Evolutionary conservation across 2,329 filamentous ascomycete genomes (phyloP), one percentile per base, ranked within the genome.

Genomic region (Magnaporthiopsis rhizophila): DNA sequence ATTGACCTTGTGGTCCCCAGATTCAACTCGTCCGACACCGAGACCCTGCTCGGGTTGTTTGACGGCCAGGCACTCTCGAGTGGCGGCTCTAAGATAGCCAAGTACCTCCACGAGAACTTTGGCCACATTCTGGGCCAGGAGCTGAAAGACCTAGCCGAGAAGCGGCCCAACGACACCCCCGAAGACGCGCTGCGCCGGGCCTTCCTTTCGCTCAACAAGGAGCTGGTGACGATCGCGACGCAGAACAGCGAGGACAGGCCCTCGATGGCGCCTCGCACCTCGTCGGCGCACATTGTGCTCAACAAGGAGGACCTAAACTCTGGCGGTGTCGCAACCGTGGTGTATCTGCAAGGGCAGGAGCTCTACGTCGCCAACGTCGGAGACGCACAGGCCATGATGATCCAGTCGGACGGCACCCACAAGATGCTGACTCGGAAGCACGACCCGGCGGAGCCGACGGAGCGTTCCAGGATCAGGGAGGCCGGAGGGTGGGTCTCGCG

Each of bases 31-130:
- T 91, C 90, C 63, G 92, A 98, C 69, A 89, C 91, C 58, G 93
- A 98, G 75, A 93, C 91, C 59, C 82, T 99, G 1, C 79, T 99
- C 59, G 95, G 94, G n/a, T 83, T 99, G 75, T 99, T 99, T 72
- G 96, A 99, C 73, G 95, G 95, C 3, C 91, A 97, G 73, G 86
- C 89, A n/a, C 82, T 96, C 65, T 91, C 91, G 2, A 92, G 86
- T 66, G 91, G 93, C 66, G 96, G 95, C 58, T 97, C 93, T 67
- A 96, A 96, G 78, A 91, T 99, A 69, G 93, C 95, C 68, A 98
- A 97, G 74, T 99, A 91, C 71, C 80, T 99, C 36, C 94, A 99
- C 73, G 95, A 99, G 77, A 94, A 97, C 72, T 97, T 99, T 75
- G 90, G 91, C 30, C 84, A 89, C 66, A 89, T 92, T 21, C 95